Evolutionary conservation across 768 basidiomycete genomes (phyloP), one percentile per base, ranked within the genome.

Genomic region (Mycena filopes): DNA sequence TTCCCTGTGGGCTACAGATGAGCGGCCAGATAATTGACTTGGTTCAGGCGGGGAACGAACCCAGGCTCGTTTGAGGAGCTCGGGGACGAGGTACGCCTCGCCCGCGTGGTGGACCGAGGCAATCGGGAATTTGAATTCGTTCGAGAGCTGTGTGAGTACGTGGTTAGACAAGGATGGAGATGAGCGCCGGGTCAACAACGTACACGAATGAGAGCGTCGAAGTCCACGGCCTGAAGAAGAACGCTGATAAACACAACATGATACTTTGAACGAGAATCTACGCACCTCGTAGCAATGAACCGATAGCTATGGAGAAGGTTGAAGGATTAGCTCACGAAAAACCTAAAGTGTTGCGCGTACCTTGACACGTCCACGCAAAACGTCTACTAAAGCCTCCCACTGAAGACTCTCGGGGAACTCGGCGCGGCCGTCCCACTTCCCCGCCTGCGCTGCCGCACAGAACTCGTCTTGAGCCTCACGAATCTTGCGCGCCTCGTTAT

Each of bases 41-140:
- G 25, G 28, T n/a, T 10, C 5, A 15, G 46, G 12, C 20, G 8
- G 29, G 55, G 43, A 15, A 42, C 9, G n/a, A 55, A 87, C 91
- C 77, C 86, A 95, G 12, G 88, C 84, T 70, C 83, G 82, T 76
- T 93, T 93, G 59, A 95, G 81, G 1, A 92, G 74, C 26, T 87
- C 86, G 2, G 92, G 89, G n/a, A 94, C 91, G 42, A 95, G 87
- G 68, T 91, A 94, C 0, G 92, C 86, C 69, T 94, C 91, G 43
- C 88, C 87, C 1, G 93, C 92, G 68, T 94, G 92, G 70, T 93
- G 92, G 76, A 93, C 87, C 0, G 89, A 89, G 0, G 91, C 86
- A 40, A 93, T 79, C 0, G 89, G 85, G 77, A 92, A 92, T 65
- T 92, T 80, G 80, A 94, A 95, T 67, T 95, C 93, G 75, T 94